Evolutionary conservation across 768 basidiomycete genomes (phyloP), one percentile per base, ranked within the genome.

Genomic region (Mycena polygramma): DNA sequence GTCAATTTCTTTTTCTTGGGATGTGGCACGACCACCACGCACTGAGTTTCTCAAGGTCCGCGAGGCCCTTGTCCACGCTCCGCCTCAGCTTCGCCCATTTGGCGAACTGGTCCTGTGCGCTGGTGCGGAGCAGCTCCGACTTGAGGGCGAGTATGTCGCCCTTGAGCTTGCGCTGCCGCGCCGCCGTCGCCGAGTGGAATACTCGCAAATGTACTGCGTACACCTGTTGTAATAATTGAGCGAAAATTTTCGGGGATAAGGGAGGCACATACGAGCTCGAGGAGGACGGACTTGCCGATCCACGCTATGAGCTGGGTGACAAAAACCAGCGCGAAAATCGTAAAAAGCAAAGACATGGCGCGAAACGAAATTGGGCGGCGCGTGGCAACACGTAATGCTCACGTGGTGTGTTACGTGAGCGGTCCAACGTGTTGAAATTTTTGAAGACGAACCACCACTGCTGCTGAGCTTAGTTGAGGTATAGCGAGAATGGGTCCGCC

Each of bases 81-180:
- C 98, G 83, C 75, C 94, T 84, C 77, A 99, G 82, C 83, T 96
- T 96, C 55, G 97, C 97, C 97, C 98, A 99, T 82, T 96, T 98
- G 22, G 96, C 95, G 79, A 99, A 99, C 77, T 99, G 94, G 77
- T 98, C 97, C 78, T 99, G 98, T 20, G 96, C 94, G 75, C 94
- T 96, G 41, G 96, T 99, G 78, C 91, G 90, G 71, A 92, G 80
- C 4, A 99, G 89, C 78, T 98, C 95, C 30, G 92, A 86, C 81
- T 97, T 97, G 45, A 90, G 92, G 36, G 82, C 79, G 52, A 98
- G 85, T 37, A 98, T 89, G 64, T 96, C 91, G 10, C 87, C 82
- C 81, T 97, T 96, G 74, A 98, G 90, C 69, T 85, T 81, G 26
- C 87, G 85, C 76, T 97, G 94, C 68, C 87, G 84, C 52, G 86